Conservation (phyloP, 176 grass and related monocot species). For the Melocanna baccifera region DNA sequence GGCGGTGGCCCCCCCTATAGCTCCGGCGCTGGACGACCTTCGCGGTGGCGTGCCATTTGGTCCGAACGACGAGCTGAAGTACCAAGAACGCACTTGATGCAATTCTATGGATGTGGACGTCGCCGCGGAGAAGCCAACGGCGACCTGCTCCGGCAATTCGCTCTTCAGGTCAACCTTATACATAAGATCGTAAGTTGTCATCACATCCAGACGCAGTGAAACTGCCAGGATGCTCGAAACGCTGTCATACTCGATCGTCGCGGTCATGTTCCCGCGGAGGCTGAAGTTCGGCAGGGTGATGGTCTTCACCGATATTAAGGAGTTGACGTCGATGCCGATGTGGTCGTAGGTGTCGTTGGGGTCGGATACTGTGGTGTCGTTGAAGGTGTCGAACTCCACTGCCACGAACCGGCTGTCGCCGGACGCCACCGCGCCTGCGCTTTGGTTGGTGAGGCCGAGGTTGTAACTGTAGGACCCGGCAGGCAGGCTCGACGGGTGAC, state of each 20-base stretch:
- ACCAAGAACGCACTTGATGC: slow-evolving; percentile 45
- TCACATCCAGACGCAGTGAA: background rate
- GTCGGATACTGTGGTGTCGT: background rate
- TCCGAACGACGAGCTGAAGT: slow-evolving; percentile 35
- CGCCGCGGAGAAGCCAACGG: slow-evolving; percentile 56
- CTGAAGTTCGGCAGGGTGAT: background rate
- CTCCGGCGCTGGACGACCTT: background rate
- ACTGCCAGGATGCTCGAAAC: background rate
- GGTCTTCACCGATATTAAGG: background rate
- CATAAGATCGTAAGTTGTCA: background rate
- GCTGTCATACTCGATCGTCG: background rate
- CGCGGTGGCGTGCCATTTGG: background rate
- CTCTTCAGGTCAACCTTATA: slow-evolving; percentile 34
- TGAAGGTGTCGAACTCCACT: background rate
- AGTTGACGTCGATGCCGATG: slow-evolving; percentile 4
- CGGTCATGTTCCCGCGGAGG: background rate
- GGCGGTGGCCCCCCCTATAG: background rate
- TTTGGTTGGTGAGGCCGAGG: background rate
- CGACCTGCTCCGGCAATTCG: slow-evolving; percentile 29
- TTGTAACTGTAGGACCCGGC: background rate
- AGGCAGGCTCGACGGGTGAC: background rate
- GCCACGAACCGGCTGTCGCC: background rate
- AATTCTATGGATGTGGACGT: slow-evolving; percentile 30
- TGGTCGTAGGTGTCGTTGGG: background rate
- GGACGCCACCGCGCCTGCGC: accelerated